Evolutionary conservation across 2,329 filamentous ascomycete genomes (phyloP).

Genomic region (Sclerotinia borealis): DNA sequence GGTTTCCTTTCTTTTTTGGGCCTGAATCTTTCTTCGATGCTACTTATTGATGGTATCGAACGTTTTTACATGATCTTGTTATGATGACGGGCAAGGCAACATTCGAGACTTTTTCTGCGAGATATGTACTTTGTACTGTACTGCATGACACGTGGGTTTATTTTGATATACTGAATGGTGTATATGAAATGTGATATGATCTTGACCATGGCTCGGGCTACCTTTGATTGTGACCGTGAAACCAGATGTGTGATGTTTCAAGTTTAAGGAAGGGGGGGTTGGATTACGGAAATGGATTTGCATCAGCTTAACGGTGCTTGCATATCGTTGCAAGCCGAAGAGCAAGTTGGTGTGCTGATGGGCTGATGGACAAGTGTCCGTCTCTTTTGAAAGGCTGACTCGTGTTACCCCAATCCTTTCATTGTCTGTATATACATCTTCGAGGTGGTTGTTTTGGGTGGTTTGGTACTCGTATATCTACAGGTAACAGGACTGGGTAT

Average conservation of each 20-base stretch:
- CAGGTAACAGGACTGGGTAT: too few relatives aligned
- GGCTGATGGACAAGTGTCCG: neutral
- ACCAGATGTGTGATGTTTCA: neutral
- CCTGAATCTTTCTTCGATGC: constrained; percentile 8
- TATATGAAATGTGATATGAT: neutral
- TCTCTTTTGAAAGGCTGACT: neutral
- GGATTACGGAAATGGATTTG: neutral
- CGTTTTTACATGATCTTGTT: constrained; percentile 17
- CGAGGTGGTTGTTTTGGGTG: neutral
- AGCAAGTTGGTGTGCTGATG: neutral
- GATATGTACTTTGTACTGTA: constrained; percentile 7
- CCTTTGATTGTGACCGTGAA: neutral
- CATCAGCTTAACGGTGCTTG: neutral
- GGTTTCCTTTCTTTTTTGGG: constrained; percentile 11
- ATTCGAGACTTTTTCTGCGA: constrained; percentile 10
- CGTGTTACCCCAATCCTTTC: neutral
- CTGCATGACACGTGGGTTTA: constrained; percentile 1
- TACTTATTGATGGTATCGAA: constrained; percentile 4
- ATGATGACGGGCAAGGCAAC: constrained; percentile 17
- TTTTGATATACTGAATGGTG: neutral
- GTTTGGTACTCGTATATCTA: too few relatives aligned
- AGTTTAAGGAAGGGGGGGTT: neutral
- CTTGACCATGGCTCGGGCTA: neutral
- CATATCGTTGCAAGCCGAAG: neutral
- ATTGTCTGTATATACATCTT: neutral